A percentile compares a stretch with the other conserved stretches of the same genome.
These are phyloP conservation scores for Phaeophleospora eucalypticola DNA, from an alignment of 2,329 filamentous ascomycete genomes.

Conservation along the genomic window DNA sequence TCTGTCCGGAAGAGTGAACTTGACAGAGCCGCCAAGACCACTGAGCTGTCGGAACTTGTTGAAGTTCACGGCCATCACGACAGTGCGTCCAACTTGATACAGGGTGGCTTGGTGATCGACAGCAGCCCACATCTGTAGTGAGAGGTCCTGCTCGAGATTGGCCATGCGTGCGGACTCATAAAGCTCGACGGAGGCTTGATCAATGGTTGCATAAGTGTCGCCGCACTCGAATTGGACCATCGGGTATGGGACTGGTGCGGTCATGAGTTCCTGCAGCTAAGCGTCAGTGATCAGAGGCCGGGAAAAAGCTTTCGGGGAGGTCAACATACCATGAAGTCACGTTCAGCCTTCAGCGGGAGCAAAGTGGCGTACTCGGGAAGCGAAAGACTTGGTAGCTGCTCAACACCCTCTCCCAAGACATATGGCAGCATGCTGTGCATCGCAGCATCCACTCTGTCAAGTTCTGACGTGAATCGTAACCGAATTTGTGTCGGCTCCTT, in stretches of 20 bases:
- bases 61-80: conserved; percentile 18
- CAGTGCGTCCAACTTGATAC: conserved; percentile 11
- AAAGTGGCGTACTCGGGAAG: conserved; percentile 10
- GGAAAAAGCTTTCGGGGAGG: too few relatives aligned
- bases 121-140: conserved; percentile 14
- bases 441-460: not conserved
- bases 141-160: conserved; percentile 12
- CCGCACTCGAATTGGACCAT: conserved; percentile 13
- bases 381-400: conserved; percentile 10
- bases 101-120: conserved; percentile 11
- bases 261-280: too few relatives aligned
- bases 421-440: conserved; percentile 7
- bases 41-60: conserved; percentile 7
- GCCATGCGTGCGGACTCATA: conserved; percentile 14
- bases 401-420: conserved; percentile 3
- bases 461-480: conserved; percentile 6
- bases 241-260: conserved; percentile 7
- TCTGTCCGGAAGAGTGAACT: conserved; percentile 16
- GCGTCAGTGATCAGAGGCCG: too few relatives aligned
- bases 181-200: conserved; percentile 11
- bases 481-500: conserved; percentile 4
- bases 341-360: conserved; percentile 6
- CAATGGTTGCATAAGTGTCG: conserved; percentile 10
- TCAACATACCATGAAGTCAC: conserved; percentile 5
- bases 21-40: conserved; percentile 47